These are phyloP conservation scores for Pleurotus platypus DNA, from an alignment of 768 basidiomycete species.

Conservation along the genomic window DNA sequence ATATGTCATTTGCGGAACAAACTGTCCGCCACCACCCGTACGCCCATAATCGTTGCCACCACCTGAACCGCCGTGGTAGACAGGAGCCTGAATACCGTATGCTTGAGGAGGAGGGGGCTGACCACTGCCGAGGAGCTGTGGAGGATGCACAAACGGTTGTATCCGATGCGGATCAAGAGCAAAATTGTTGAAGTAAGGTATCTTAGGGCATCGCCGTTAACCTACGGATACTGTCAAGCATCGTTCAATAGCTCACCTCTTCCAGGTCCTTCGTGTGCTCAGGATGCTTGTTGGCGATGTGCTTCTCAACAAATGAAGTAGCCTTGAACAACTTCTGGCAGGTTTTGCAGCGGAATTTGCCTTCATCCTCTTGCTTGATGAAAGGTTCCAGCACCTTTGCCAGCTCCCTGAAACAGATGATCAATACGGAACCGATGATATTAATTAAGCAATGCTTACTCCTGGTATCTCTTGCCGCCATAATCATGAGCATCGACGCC, in stretches of 20 bases:
- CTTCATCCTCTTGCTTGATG: slow-evolving; percentile 95
- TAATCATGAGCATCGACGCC: slow-evolving; percentile 84
- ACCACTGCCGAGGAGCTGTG: slow-evolving; percentile 58
- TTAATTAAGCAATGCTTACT: not conserved
- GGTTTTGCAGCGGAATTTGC: slow-evolving; percentile 93
- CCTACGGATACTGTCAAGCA: not conserved
- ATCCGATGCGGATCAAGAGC: slow-evolving; percentile 94
- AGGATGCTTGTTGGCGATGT: slow-evolving; percentile 91
- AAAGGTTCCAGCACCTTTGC: slow-evolving; percentile 72
- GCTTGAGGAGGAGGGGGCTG: slow-evolving; percentile 82
- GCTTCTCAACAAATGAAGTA: slow-evolving; percentile 95
- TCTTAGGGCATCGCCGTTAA: slow-evolving; percentile 32
- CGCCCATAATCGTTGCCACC: slow-evolving; percentile 25
- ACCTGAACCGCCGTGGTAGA: slow-evolving; percentile 34
- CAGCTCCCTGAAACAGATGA: slow-evolving; percentile 58
- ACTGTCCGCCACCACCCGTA: slow-evolving; percentile 21
- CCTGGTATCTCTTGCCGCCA: slow-evolving; percentile 72
- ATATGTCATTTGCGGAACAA: slow-evolving; percentile 30
- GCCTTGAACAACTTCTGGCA: slow-evolving; percentile 99
- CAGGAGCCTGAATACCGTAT: slow-evolving; percentile 70
- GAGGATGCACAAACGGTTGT: slow-evolving; percentile 80
- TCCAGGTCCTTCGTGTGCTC: slow-evolving; percentile 82
- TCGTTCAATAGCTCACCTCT: slow-evolving; percentile 50
- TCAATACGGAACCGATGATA: slow-evolving; percentile 2
- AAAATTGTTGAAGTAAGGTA: slow-evolving; percentile 93